Conservation (phyloP, 2,329 filamentous ascomycete genomes). For the Fusarium xyrophilum region DNA sequence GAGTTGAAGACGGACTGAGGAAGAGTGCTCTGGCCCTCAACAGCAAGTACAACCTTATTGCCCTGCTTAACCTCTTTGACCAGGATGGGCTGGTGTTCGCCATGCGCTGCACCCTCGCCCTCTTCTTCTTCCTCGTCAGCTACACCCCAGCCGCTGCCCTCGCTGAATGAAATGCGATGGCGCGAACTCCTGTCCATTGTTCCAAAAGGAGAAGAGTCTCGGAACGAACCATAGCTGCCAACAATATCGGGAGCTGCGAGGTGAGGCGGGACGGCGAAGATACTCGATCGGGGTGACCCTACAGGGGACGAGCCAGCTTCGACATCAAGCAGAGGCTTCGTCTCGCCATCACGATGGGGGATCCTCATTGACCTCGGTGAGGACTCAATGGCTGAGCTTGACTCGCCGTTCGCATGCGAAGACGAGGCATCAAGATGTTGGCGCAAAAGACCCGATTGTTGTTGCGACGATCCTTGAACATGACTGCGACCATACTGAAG, state of each 20-base stretch:
- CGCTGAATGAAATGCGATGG: constrained; percentile 56
- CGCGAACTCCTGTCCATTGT: constrained; percentile 53
- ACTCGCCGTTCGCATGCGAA: constrained; percentile 32
- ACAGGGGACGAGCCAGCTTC: constrained; percentile 48
- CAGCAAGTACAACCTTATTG: constrained; percentile 80
- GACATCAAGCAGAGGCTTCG: constrained; percentile 54
- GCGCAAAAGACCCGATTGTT: constrained; percentile 56
- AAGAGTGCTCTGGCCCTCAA: constrained; percentile 92
- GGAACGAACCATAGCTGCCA: constrained; percentile 70
- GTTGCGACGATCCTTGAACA: constrained; percentile 46
- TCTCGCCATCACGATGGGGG: constrained; percentile 55
- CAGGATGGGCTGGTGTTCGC: constrained; percentile 76
- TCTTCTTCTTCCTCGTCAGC: constrained; percentile 46
- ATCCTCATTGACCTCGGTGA: constrained; percentile 15
- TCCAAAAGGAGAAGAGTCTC: constrained; percentile 57
- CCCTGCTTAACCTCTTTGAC: constrained; percentile 90
- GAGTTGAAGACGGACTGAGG: constrained; percentile 97
- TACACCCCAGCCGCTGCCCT: constrained; percentile 44
- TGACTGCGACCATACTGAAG: constrained; percentile 53
- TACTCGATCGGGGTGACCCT: constrained; percentile 47
- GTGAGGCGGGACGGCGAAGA: constrained; percentile 65
- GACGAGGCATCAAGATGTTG: constrained; percentile 57
- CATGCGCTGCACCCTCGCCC: constrained; percentile 52
- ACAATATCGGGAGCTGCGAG: constrained; percentile 73
- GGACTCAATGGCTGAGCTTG: constrained; percentile 33